Evolutionary conservation across 2,329 filamentous ascomycete species (phyloP).

Genomic region (Claviceps capensis): DNA sequence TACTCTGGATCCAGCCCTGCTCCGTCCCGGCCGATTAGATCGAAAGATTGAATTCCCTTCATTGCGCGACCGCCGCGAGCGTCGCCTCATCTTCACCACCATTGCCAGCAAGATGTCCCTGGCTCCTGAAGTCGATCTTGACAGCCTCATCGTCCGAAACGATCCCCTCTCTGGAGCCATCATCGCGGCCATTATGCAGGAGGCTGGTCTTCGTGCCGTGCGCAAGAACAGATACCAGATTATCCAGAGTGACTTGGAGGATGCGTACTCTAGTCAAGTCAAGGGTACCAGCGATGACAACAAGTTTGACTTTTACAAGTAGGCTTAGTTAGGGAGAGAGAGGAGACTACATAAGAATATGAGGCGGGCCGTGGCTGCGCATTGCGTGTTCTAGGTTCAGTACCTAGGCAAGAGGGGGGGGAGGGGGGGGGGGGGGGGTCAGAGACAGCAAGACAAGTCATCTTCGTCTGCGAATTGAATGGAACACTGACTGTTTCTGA

Average conservation of each 20-base stretch:
- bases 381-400: too few relatives aligned
- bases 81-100: conserved; percentile 92
- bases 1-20: conserved; percentile 85
- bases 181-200: conserved; percentile 98
- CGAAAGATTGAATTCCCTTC: conserved; percentile 99
- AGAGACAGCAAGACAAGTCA: too few relatives aligned
- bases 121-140: conserved; percentile 89
- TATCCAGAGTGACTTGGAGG: conserved; percentile 91
- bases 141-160: conserved; percentile 91
- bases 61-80: conserved; percentile 82
- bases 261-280: conserved; percentile 93
- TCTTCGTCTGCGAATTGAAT: too few relatives aligned
- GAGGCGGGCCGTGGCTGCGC: not conserved
- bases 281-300: conserved; percentile 57
- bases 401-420: too few relatives aligned
- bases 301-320: conserved; percentile 91
- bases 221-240: conserved; percentile 99
- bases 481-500: too few relatives aligned
- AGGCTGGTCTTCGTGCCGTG: conserved; percentile 85
- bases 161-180: conserved; percentile 90
- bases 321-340: conserved; percentile 16
- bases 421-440: too few relatives aligned
- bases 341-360: not conserved
- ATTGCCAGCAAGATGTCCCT: conserved; percentile 96
- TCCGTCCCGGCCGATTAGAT: conserved; percentile 89